Evolutionary conservation across 2,329 filamentous ascomycete genomes (phyloP).

Genomic region (Colletotrichum magnum): DNA sequence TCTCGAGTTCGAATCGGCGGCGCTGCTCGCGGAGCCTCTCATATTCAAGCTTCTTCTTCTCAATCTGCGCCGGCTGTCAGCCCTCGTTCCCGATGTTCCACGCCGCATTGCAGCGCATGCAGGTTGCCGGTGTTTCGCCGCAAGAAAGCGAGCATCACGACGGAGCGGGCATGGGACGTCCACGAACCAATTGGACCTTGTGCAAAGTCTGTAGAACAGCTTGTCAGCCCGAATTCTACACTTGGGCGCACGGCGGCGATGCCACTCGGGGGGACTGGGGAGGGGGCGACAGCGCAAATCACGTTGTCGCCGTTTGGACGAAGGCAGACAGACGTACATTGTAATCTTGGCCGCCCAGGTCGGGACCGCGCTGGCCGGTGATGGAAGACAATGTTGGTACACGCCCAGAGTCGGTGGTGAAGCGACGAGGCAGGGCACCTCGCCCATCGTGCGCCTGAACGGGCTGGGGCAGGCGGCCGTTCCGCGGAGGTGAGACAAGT

Average conservation of each 20-base stretch:
- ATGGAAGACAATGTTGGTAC: constrained; percentile 81
- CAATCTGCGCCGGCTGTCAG: constrained; percentile 75
- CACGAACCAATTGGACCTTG: constrained; percentile 83
- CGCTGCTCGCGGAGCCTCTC: constrained; percentile 92
- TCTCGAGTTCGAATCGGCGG: constrained; percentile 90
- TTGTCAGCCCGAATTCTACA: constrained; percentile 27
- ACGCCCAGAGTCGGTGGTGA: constrained; percentile 92
- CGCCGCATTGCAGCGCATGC: constrained; percentile 7
- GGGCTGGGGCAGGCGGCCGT: constrained; percentile 74
- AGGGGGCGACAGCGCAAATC: background rate
- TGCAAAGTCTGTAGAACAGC: constrained; percentile 69
- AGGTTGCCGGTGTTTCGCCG: background rate
- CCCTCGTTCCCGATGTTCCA: constrained; percentile 21
- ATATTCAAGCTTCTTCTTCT: constrained; percentile 94
- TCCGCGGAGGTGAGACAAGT: constrained; percentile 81
- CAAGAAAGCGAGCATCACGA: background rate
- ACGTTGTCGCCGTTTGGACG: background rate
- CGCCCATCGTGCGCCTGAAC: constrained; percentile 75
- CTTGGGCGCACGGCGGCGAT: background rate
- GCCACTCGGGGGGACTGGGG: background rate
- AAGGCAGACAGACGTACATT: constrained; percentile 50
- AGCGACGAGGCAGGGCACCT: constrained; percentile 86
- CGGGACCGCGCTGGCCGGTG: constrained; percentile 64
- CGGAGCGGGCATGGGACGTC: constrained; percentile 4
- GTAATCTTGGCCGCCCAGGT: constrained; percentile 63